Conservation (phyloP, 2,329 filamentous ascomycete genomes). For the Alternaria ventricosa region DNA sequence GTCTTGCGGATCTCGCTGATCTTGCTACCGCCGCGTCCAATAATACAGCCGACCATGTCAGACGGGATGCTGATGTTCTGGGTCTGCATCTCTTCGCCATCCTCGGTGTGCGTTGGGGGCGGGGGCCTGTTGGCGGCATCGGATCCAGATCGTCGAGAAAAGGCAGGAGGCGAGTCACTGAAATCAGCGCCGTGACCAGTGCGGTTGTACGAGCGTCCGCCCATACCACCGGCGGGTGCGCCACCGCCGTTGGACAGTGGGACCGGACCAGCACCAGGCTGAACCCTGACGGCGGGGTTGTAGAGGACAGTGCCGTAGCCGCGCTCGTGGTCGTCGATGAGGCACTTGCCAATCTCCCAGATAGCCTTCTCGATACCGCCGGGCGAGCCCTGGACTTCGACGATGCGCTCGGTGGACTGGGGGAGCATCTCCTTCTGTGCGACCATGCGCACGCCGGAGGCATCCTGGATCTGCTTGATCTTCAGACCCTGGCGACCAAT, state of each 20-base stretch:
- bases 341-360: slow-evolving; percentile 99
- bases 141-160: slow-evolving; percentile 79
- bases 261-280: slow-evolving; percentile 63
- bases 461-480: slow-evolving; percentile 99
- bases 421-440: slow-evolving; percentile 99
- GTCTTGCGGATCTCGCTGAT: slow-evolving; percentile 98
- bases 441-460: slow-evolving; percentile 96
- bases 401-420: slow-evolving; percentile 96
- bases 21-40: slow-evolving; percentile 92
- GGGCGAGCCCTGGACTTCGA: slow-evolving; percentile 93
- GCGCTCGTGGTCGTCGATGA: slow-evolving; percentile 97
- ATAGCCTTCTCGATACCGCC: slow-evolving; percentile 94
- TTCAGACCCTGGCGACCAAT: slow-evolving; percentile 96
- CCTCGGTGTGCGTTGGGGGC: slow-evolving; percentile 86
- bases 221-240: slow-evolving; percentile 59
- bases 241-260: slow-evolving; percentile 60
- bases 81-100: slow-evolving; percentile 96
- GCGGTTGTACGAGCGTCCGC: slow-evolving; percentile 75
- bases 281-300: slow-evolving; percentile 92
- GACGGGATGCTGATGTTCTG: slow-evolving; percentile 99
- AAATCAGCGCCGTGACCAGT: slow-evolving; percentile 98
- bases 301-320: slow-evolving; percentile 97
- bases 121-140: slow-evolving; percentile 79
- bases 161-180: slow-evolving; percentile 76
- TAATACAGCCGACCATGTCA: slow-evolving; percentile 99